phyloP scores from a whole-genome alignment of 768 basidiomycete species.

The Auriscalpium orientale region DNA sequence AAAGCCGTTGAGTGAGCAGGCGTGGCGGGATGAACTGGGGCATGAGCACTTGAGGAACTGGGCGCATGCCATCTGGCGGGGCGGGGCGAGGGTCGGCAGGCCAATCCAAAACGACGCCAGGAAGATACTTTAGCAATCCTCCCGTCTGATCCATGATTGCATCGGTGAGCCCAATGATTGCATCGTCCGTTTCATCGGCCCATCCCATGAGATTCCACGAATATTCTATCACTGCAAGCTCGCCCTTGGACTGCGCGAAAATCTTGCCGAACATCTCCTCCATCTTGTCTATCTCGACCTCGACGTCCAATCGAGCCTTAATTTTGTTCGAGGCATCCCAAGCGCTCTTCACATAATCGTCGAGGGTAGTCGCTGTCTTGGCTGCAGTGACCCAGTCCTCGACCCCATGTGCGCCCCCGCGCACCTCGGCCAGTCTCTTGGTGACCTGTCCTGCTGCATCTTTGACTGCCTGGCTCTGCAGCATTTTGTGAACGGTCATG shows the following conservation, averaged over 20 bases:
- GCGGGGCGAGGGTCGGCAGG: background rate
- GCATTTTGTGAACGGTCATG: background rate
- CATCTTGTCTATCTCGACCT: slow-evolving; percentile 5
- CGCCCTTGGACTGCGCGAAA: background rate
- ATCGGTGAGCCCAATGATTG: background rate
- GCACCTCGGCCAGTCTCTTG: background rate
- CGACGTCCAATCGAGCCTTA: background rate
- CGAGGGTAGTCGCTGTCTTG: slow-evolving; percentile 1
- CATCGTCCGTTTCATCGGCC: slow-evolving; percentile 1
- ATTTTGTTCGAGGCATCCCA: background rate
- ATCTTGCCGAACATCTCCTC: slow-evolving; percentile 1
- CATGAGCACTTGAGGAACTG: background rate
- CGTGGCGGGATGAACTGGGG: slow-evolving; percentile 8
- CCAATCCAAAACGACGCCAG: background rate
- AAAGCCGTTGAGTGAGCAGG: slow-evolving; percentile 2
- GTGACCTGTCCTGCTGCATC: background rate
- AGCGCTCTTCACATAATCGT: slow-evolving; percentile 1
- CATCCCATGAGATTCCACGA: background rate
- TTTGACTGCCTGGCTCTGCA: background rate
- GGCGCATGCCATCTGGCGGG: background rate
- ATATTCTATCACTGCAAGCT: background rate
- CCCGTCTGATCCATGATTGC: background rate
- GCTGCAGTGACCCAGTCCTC: background rate
- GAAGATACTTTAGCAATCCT: background rate
- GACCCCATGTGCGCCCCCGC: background rate